Conservation (phyloP, 768 basidiomycete genomes). For the Hysterangium stoloniferum region DNA sequence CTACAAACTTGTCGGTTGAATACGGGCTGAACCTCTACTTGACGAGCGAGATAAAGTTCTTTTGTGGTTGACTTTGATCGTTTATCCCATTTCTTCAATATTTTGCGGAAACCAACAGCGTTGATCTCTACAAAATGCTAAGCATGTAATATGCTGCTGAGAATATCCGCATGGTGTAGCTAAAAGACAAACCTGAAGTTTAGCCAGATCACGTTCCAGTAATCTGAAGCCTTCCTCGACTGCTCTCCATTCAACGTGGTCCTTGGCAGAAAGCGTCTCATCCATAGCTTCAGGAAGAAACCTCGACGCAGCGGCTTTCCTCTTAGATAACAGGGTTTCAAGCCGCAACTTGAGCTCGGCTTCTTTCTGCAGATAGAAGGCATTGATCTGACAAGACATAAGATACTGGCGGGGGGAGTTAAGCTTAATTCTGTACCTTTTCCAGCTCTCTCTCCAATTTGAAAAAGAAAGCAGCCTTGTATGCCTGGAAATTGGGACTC, state of each 20-base stretch:
- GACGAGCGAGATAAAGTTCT: conserved; percentile 90
- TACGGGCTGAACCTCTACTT: conserved; percentile 98
- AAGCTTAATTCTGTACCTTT: conserved; percentile 59
- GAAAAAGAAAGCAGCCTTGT: conserved; percentile 98
- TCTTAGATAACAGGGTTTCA: conserved; percentile 88
- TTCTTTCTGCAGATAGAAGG: conserved; percentile 96
- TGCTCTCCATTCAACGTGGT: conserved; percentile 87
- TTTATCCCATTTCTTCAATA: conserved; percentile 98
- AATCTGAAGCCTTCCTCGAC: conserved; percentile 94
- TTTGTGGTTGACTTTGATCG: conserved; percentile 91
- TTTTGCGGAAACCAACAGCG: conserved; percentile 93
- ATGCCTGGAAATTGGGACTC: conserved; percentile 83
- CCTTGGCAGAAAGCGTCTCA: conserved; percentile 39
- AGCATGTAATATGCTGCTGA: conserved; percentile 14
- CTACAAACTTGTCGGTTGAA: conserved; percentile 82
- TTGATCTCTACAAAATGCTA: conserved; percentile 98
- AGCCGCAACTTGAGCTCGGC: conserved; percentile 88
- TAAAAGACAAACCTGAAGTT: conserved; percentile 77
- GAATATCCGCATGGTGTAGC: conserved; percentile 17
- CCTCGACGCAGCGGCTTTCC: conserved; percentile 72
- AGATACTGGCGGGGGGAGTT: too few species aligned
- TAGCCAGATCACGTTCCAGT: conserved; percentile 88
- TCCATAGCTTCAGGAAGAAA: conserved; percentile 62
- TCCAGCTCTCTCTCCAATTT: conserved; percentile 95
- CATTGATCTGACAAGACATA: conserved; percentile 70